A percentile compares a stretch with the other conserved stretches of the same genome.
phyloP scores from a whole-genome alignment of 75 land plant genomes.

The Isoetes taiwanensis region DNA sequence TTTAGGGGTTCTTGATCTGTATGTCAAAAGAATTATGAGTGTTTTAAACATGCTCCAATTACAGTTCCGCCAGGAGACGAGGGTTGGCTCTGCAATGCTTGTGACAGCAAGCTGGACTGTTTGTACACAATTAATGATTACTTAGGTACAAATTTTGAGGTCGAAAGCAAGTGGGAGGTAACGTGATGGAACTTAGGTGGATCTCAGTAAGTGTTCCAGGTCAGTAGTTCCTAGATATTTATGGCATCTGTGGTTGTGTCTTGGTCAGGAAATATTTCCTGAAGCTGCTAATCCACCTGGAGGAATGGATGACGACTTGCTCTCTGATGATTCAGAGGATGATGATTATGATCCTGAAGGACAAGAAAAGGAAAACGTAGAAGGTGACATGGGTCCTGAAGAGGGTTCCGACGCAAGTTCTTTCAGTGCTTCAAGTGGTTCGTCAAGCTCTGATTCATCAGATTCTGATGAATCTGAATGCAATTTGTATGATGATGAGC shows the following conservation, averaged over 20 bases:
- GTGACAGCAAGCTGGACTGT: slow-evolving; percentile 90
- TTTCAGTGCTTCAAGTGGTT: slow-evolving; percentile 15
- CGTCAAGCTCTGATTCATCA: slow-evolving; percentile 16
- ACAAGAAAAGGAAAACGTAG: slow-evolving; percentile 16
- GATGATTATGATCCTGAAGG: slow-evolving; percentile 72
- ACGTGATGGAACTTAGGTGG: no score
- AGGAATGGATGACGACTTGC: slow-evolving; percentile 33
- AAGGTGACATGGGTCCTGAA: slow-evolving; percentile 22
- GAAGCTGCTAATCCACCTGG: slow-evolving; percentile 40
- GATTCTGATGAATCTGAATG: slow-evolving; percentile 28
- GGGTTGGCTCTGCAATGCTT: slow-evolving; percentile 91
- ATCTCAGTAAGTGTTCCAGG: no score
- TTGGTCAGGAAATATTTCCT: slow-evolving; percentile 65
- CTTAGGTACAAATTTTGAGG: slow-evolving; percentile 38
- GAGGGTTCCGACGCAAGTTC: slow-evolving; percentile 32
- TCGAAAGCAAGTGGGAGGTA: slow-evolving; percentile 77
- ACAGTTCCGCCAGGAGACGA: slow-evolving; percentile 93
- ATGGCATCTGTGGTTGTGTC: background rate
- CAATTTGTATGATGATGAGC: slow-evolving; percentile 10
- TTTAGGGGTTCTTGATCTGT: background rate
- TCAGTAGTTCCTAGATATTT: background rate
- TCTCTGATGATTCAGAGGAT: slow-evolving; percentile 95
- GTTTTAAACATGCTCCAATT: background rate
- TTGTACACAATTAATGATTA: slow-evolving; percentile 51
- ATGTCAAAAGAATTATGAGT: background rate